Evolutionary conservation across 1,284 basidiomycete species (phyloP).

Genomic region (Apiotrichum domesticum): DNA sequence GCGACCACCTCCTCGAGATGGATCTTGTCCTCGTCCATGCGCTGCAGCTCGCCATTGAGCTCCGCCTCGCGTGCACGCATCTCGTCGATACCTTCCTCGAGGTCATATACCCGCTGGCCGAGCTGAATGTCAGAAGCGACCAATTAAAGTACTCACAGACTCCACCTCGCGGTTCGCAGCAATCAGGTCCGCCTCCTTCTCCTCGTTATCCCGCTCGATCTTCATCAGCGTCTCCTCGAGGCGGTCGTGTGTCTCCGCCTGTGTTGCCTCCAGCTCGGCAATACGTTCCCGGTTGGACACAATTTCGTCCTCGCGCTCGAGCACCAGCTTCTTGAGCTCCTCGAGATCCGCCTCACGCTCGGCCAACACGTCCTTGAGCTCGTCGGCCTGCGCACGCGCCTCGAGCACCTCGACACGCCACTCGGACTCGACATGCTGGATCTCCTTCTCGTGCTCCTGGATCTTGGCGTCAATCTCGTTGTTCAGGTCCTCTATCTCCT

Average conservation of each 20-base stretch:
- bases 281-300: constrained; percentile 28
- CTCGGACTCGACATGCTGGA: constrained; percentile 40
- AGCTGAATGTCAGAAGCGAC: constrained; percentile 30
- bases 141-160: constrained; percentile 52
- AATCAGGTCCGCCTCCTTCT: constrained; percentile 42
- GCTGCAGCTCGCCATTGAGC: constrained; percentile 48
- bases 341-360: constrained; percentile 37
- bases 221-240: constrained; percentile 40
- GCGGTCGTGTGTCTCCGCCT: constrained; percentile 40
- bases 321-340: constrained; percentile 29
- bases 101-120: constrained; percentile 44
- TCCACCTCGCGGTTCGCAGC: constrained; percentile 67
- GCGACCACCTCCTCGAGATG: constrained; percentile 63
- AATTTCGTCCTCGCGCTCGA: constrained; percentile 37
- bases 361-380: constrained; percentile 42
- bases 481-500: constrained; percentile 46
- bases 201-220: constrained; percentile 42
- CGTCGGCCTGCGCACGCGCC: constrained; percentile 39
- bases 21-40: constrained; percentile 56
- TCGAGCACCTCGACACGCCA: constrained; percentile 44
- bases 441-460: constrained; percentile 40
- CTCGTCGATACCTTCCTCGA: constrained; percentile 55
- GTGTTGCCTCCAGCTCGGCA: constrained; percentile 35
- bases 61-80: constrained; percentile 57
- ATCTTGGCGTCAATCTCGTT: constrained; percentile 42